Conservation (phyloP, 352 stramenopile genomes). For the Phytophthora foliorum region DNA sequence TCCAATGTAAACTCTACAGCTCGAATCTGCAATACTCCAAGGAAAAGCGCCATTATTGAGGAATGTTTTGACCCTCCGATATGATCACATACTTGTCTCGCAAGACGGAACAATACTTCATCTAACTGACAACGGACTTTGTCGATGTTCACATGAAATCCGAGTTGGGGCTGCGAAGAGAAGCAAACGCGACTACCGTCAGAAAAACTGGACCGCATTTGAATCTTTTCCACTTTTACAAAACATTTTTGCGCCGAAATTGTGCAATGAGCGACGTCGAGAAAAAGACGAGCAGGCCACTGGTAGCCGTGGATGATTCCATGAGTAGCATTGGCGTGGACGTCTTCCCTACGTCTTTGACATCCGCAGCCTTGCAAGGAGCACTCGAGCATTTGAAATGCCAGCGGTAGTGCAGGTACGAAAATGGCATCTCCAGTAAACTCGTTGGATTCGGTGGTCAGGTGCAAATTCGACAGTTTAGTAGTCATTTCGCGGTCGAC, state of each 20-base stretch:
- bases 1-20: conserved; percentile 67
- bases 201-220: conserved; percentile 62
- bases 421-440: conserved; percentile 72
- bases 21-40: conserved; percentile 61
- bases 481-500: conserved; percentile 36
- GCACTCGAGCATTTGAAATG: conserved; percentile 82
- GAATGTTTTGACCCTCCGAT: conserved; percentile 3
- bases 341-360: conserved; percentile 9
- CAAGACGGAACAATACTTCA: conserved; percentile 27
- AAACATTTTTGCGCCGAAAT: conserved; percentile 45
- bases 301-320: conserved; percentile 1
- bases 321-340: neutral
- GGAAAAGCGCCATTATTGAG: conserved; percentile 46
- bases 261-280: conserved; percentile 46
- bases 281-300: conserved; percentile 44
- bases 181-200: conserved; percentile 53
- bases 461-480: conserved; percentile 42
- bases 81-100: conserved; percentile 18
- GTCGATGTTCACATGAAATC: conserved; percentile 48
- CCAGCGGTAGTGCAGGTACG: conserved; percentile 66
- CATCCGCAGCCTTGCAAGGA: conserved; percentile 68
- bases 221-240: conserved; percentile 47
- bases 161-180: conserved; percentile 59
- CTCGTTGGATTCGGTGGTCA: conserved; percentile 77
- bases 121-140: conserved; percentile 64